phyloP scores from a whole-genome alignment of 83 land plant species.

The Thuja plicata region DNA sequence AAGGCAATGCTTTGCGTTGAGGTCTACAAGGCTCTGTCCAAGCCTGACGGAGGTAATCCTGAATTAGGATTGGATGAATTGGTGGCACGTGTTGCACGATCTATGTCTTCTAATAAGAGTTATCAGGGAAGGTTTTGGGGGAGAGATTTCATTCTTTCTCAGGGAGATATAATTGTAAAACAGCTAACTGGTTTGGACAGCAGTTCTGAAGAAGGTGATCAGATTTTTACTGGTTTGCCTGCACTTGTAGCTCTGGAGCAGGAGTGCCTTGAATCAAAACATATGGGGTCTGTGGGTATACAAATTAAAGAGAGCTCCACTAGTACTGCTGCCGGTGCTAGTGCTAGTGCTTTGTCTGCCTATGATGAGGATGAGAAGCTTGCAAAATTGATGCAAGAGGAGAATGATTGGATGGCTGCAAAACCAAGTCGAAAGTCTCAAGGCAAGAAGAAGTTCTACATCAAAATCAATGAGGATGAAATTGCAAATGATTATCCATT shows the following conservation, averaged over 20 bases:
- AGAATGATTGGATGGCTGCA: slow-evolving; percentile 17
- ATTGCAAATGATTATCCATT: slow-evolving; percentile 93
- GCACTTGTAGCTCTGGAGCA: slow-evolving; percentile 63
- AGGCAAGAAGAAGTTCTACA: slow-evolving; percentile 55
- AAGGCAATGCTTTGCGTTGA: slow-evolving; percentile 78
- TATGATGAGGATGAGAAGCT: slow-evolving; percentile 63
- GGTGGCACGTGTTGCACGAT: slow-evolving; percentile 71
- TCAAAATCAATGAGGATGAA: slow-evolving; percentile 93
- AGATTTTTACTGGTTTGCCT: slow-evolving; percentile 63
- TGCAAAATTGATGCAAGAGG: slow-evolving; percentile 72
- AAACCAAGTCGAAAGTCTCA: slow-evolving; percentile 30
- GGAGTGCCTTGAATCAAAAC: slow-evolving; percentile 30
- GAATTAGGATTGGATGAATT: slow-evolving; percentile 69
- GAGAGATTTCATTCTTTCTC: slow-evolving; percentile 64
- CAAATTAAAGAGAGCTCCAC: neutral
- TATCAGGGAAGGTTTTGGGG: slow-evolving; percentile 40
- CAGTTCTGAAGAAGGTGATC: slow-evolving; percentile 49
- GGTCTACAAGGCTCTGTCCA: slow-evolving; percentile 68
- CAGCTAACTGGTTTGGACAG: slow-evolving; percentile 82
- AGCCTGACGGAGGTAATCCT: slow-evolving; percentile 78
- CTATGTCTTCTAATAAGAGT: slow-evolving; percentile 45
- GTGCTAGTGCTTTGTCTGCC: slow-evolving; percentile 25
- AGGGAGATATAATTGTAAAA: slow-evolving; percentile 67
- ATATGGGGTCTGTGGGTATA: neutral
- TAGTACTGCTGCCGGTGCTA: neutral